Base-by-base conservation (phyloP, 495 filamentous ascomycete genomes). In the Jackrogersella multiformis region DNA sequence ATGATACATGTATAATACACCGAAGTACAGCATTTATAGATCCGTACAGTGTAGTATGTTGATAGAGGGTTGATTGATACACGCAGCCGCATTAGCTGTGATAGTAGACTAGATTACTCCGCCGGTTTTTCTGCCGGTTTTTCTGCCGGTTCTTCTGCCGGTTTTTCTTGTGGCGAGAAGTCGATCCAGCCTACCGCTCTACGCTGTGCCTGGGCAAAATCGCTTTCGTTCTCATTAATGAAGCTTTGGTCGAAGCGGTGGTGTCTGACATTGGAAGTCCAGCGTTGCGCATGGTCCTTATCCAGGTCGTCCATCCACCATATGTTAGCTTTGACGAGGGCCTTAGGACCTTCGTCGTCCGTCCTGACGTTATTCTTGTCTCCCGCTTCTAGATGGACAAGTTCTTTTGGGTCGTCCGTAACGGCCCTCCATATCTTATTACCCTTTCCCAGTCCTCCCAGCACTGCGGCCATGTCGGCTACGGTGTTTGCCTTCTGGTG, bases 401-500 rank as follows among this genome's bases (percentile, higher is more conserved):
- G 26, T n/a, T 18, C 42, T 1, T 38, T 70, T 5, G 63, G 68
- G 12, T 78, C 73, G 41, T 79, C 70, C 24, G 73, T 66, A 24
- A 77, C 74, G 24, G 77, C 72, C 44, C 74, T 74, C 53, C 74
- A 76, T 53, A 86, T 81, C 65, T 75, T 78, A 61, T 82, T 81
- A 21, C 78, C 78, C 69, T 78, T 75, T 39, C 79, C 83, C 0
- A 62, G 36, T 6, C 87, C 87, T 4, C 69, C 74, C 46, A 98
- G 79, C 8, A 96, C 90, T 21, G 87, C 88, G 1, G 95, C 92
- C 21, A 98, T 78, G 76, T 99, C 95, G 24, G 95, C 95, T 16
- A 97, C 82, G 9, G 82, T 84, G 73, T 94, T 96, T n/a, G 90
- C 91, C 76, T 89, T 92, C 82, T 97, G 92, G 81, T 97, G 82